A percentile compares a stretch with the other conserved stretches of the same genome.
Conservation (phyloP, 108 stramenopile species). For the Seminavis robusta region DNA sequence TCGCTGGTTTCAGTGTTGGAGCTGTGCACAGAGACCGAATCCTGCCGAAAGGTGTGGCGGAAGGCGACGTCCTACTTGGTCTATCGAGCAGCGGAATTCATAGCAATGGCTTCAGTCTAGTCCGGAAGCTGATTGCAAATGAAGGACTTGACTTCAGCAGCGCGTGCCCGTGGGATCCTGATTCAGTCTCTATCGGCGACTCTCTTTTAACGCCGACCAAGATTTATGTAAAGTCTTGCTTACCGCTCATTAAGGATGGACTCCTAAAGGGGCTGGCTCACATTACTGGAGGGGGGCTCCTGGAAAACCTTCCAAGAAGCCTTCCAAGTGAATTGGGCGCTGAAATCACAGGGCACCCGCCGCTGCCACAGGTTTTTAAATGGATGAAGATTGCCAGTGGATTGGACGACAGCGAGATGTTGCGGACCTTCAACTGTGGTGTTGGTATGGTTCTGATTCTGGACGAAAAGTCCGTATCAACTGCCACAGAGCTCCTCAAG, state of each 20-base stretch:
- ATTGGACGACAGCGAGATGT: conserved; percentile 88
- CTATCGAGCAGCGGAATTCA: conserved; percentile 95
- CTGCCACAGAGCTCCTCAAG: conserved; percentile 62
- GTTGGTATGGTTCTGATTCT: conserved; percentile 96
- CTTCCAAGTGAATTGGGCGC: conserved; percentile 84
- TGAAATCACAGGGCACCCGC: conserved; percentile 78
- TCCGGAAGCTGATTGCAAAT: conserved; percentile 86
- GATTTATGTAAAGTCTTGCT: conserved; percentile 90
- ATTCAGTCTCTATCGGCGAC: conserved; percentile 74
- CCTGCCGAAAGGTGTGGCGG: conserved; percentile 72
- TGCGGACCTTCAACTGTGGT: conserved; percentile 97
- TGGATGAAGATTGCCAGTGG: conserved; percentile 93
- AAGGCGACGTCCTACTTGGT: conserved; percentile 91
- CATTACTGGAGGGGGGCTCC: conserved; percentile 97
- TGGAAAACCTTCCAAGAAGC: conserved; percentile 96
- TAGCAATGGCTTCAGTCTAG: conserved; percentile 97
- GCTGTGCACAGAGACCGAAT: conserved; percentile 86
- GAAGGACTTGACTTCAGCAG: conserved; percentile 82
- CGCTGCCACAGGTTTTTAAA: conserved; percentile 86
- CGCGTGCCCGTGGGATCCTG: conserved; percentile 86
- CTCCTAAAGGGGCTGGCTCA: conserved; percentile 91
- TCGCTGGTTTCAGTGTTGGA: conserved; percentile 97
- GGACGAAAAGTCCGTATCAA: conserved; percentile 53
- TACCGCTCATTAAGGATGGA: conserved; percentile 81
- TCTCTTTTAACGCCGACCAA: conserved; percentile 92